These are phyloP conservation scores for Phytophthora sansomeana DNA, from an alignment of 352 stramenopile genomes.

Conservation along the genomic window DNA sequence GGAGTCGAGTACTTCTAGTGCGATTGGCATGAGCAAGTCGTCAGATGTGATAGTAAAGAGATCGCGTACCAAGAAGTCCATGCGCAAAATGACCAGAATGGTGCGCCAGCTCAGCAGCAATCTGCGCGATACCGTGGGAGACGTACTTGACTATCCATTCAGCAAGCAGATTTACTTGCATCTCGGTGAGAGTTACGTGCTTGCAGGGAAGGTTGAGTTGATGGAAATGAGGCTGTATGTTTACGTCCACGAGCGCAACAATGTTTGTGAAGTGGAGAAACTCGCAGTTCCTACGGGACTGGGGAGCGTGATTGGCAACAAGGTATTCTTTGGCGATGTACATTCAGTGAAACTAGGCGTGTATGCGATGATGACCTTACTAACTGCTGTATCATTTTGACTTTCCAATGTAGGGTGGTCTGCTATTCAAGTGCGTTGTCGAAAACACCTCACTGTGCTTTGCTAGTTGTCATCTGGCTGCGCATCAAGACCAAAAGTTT, in stretches of 20 bases:
- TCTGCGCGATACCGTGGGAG: slow-evolving; percentile 63
- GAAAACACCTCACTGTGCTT: slow-evolving; percentile 86
- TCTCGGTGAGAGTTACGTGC: slow-evolving; percentile 61
- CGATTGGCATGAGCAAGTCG: slow-evolving; percentile 20
- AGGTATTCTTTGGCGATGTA: slow-evolving; percentile 47
- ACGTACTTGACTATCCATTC: slow-evolving; percentile 75
- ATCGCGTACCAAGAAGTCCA: slow-evolving; percentile 71
- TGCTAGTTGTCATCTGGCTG: slow-evolving; percentile 86
- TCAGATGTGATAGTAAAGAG: slow-evolving; percentile 71
- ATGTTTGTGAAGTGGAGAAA: slow-evolving; percentile 72
- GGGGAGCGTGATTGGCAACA: slow-evolving; percentile 85
- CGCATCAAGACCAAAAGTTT: slow-evolving; percentile 88
- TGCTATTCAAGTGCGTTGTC: slow-evolving; percentile 82
- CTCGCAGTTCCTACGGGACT: slow-evolving; percentile 75
- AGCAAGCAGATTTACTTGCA: slow-evolving; percentile 67
- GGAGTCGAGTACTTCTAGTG: slow-evolving; percentile 11
- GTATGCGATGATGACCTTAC: slow-evolving; percentile 1
- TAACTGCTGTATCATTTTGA: not conserved
- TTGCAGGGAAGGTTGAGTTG: slow-evolving; percentile 77
- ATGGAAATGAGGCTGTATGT: slow-evolving; percentile 87
- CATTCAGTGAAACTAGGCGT: not conserved
- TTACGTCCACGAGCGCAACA: slow-evolving; percentile 70
- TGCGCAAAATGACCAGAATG: slow-evolving; percentile 70
- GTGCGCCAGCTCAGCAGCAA: slow-evolving; percentile 75
- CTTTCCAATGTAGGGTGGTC: slow-evolving; percentile 55